phyloP scores from a whole-genome alignment of 352 stramenopile species.

The Halophytophthora batemanensis region DNA sequence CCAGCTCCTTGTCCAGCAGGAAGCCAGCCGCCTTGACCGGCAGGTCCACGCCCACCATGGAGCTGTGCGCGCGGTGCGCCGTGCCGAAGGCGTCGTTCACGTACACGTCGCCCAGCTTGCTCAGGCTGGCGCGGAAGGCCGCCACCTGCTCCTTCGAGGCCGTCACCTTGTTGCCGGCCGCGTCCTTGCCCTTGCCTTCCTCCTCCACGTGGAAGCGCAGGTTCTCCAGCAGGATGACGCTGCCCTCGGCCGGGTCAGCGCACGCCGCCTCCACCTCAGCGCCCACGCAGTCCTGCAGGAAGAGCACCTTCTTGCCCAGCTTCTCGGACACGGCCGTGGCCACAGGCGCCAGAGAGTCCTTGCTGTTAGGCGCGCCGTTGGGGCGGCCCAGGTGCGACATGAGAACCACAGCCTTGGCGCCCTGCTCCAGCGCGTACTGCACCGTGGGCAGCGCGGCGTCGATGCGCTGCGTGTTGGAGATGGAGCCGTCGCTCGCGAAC shows the following conservation, averaged over 20 bases:
- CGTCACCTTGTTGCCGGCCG: constrained; percentile 79
- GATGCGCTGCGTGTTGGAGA: constrained; percentile 99
- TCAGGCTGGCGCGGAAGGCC: constrained; percentile 91
- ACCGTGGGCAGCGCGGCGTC: constrained; percentile 95
- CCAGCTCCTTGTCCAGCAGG: constrained; percentile 99
- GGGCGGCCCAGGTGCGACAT: constrained; percentile 98
- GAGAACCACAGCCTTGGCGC: constrained; percentile 97
- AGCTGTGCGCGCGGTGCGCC: constrained; percentile 98
- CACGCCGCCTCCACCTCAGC: constrained; percentile 81
- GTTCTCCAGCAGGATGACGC: constrained; percentile 98
- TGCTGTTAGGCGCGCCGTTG: constrained; percentile 91
- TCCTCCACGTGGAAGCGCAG: constrained; percentile 98
- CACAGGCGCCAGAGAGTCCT: constrained; percentile 96
- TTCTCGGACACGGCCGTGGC: constrained; percentile 90
- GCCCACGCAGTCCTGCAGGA: constrained; percentile 96
- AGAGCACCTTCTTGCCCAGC: constrained; percentile 90
- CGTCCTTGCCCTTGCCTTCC: constrained; percentile 88
- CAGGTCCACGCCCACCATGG: constrained; percentile 95
- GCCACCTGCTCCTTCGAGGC: constrained; percentile 92
- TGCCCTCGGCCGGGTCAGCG: constrained; percentile 58
- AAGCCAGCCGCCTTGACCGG: constrained; percentile 92
- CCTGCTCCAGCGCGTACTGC: constrained; percentile 96
- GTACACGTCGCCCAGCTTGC: constrained; percentile 94
- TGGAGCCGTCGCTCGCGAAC: constrained; percentile 90
- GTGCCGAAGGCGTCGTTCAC: constrained; percentile 99